Evolutionary conservation across 805 yeast species (phyloP), one percentile per base, ranked within the genome.

Genomic region (Lachancea waltii): DNA sequence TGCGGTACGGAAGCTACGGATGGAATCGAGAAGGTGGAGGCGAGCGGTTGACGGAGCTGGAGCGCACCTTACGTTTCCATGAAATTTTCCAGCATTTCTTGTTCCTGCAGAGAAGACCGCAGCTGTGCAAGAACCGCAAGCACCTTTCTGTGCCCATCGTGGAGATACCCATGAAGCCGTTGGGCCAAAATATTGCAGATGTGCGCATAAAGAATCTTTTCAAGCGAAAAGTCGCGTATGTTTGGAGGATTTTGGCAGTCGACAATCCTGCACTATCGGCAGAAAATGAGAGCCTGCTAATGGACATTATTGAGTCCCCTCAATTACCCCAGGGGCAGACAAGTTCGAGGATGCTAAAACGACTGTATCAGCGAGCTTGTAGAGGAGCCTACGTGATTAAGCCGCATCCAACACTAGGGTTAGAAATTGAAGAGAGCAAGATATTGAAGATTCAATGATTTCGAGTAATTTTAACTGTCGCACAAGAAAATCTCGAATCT

Each of bases 141-240:
- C 36, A 35, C 7, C 33, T 46, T 10, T 44, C 51, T 3, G 33
- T 44, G 3, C 55, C 55, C n/a, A 47, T 51, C 16, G 55, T 51
- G 4, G 49, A 47, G 35, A 47, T 51, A 8, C 51, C 51, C 7
- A 34, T 51, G 47, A 44, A 48, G 21, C 51, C 53, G 4, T 39
- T 48, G 22, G 55, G 55, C 10, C 40, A 43, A 10, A 49, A 49
- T 23, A 43, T 46, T 15, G 43, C 53, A 7, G 49, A 40, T 14
- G 39, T 40, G 5, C 39, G 55, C 20, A 44, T 47, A 22, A 36
- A 38, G 15, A 51, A 51, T 28, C 21, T 49, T 20, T 49, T 49
- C 40, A 40, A 40, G 29, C 26, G 42, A 5, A 51, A 41, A 30
- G 45, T 44, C 9, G 42, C 41, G n/a, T 34, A 21, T 29, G 47